Percentiles rank a stretch among this genome's conserved stretches.
Evolutionary conservation across 495 filamentous ascomycete species (phyloP).

Genomic region (Neurospora terricola): DNA sequence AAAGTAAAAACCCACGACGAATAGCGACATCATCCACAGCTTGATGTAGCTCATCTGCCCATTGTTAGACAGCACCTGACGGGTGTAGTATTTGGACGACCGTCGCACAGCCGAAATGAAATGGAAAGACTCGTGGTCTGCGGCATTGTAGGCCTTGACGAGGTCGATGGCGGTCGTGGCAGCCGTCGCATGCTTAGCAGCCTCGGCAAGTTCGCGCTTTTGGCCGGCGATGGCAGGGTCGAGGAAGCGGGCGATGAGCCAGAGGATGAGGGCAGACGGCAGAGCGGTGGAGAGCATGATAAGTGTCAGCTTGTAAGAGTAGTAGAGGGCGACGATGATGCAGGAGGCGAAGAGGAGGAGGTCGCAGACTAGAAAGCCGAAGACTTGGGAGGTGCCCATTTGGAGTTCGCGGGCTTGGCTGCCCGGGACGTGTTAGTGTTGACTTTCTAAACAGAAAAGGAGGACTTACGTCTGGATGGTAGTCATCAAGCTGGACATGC

Average conservation of each 20-base stretch:
- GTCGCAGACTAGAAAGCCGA: slow-evolving; percentile 60
- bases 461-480: slow-evolving; percentile 62
- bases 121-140: slow-evolving; percentile 55
- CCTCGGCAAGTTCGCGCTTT: slow-evolving; percentile 53
- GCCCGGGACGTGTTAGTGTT: neutral
- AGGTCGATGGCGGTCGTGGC: slow-evolving; percentile 69
- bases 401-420: slow-evolving; percentile 82
- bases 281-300: slow-evolving; percentile 73
- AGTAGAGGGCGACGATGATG: slow-evolving; percentile 61
- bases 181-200: slow-evolving; percentile 61
- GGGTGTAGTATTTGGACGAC: slow-evolving; percentile 55
- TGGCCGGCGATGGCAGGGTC: slow-evolving; percentile 60
- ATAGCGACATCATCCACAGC: slow-evolving; percentile 67
- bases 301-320: slow-evolving; percentile 76
- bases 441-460: too few relatives aligned
- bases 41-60: slow-evolving; percentile 62
- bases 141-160: slow-evolving; percentile 80
- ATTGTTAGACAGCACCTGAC: slow-evolving; percentile 57
- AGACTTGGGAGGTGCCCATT: slow-evolving; percentile 62
- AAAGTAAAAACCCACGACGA: slow-evolving; percentile 90
- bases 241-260: slow-evolving; percentile 47
- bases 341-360: slow-evolving; percentile 50
- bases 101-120: slow-evolving; percentile 48
- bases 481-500: slow-evolving; percentile 60
- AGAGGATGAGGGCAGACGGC: slow-evolving; percentile 50